Conservation (phyloP, 306 rosid genomes). For the Medicago truncatula region MtrunA17r5.0-ANR NC_053044.1:22520501-22521000, state of each 20-base stretch:
- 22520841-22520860: not conserved
- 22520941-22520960: not conserved
- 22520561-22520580: no score
- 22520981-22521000: not conserved
- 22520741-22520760: not conserved
- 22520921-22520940: not conserved
- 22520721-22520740: not conserved
- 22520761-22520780: conserved; percentile 1
- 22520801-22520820: not conserved
- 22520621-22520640: no score
- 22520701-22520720: not conserved
- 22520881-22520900: not conserved
- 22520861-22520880: not conserved
- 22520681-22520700: no score
- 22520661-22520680: no score
- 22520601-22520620: no score
- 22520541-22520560: no score
- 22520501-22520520: no score
- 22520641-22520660: no score
- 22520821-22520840: not conserved
- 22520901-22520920: not conserved
- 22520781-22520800: conserved; percentile 2
- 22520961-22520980: not conserved
- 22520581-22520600: no score
- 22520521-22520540: no score